Base-by-base conservation (phyloP, 1,284 basidiomycete species). In the Afroboletus lepidellus region DNA sequence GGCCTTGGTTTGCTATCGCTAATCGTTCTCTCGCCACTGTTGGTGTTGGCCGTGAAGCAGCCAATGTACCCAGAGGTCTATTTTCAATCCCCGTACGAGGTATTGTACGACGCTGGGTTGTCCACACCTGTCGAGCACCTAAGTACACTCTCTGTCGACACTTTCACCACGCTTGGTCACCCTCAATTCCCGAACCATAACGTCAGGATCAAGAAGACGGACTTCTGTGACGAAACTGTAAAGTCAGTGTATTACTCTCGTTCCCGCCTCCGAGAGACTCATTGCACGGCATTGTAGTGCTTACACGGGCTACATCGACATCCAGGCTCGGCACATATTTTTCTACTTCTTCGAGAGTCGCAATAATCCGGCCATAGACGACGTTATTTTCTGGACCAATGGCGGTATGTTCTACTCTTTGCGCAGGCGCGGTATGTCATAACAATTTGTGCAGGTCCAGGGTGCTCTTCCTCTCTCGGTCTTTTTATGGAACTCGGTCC, bases 401-500 rank as follows among this genome's bases (percentile, higher is more conserved):
- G 39, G 39, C 7, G 38, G 38, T 41, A 8, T 7, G 38, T 16
- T 41, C 5, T 41, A 13, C 3, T n/a, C n/a, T n/a, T n/a, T n/a
- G n/a, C n/a, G n/a, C n/a, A n/a, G n/a, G n/a, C n/a, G n/a, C n/a
- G n/a, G n/a, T n/a, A n/a, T n/a, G n/a, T n/a, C n/a, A n/a, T n/a
- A n/a, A n/a, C n/a, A n/a, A n/a, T n/a, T 23, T 24, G 34, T 20
- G 48, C 53, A 83, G 82, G 82, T 24, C 84, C 84, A 18, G 83
- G 84, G 25, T 85, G 82, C 55, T 82, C 80, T 1, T 81, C 81
- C n/a, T 74, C 79, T 2, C 72, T 80, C 61, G 85, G 85, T 18
- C 70, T 91, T 18, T 74, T 90, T 50, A 85, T 80, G 78, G 85
- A 87, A 66, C 72, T 85, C 12, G 86, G 85, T 76, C 37, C 84